These are phyloP conservation scores for Curvularia sp. DNA, from an alignment of 2,329 filamentous ascomycete genomes.

Conservation along the genomic window DNA sequence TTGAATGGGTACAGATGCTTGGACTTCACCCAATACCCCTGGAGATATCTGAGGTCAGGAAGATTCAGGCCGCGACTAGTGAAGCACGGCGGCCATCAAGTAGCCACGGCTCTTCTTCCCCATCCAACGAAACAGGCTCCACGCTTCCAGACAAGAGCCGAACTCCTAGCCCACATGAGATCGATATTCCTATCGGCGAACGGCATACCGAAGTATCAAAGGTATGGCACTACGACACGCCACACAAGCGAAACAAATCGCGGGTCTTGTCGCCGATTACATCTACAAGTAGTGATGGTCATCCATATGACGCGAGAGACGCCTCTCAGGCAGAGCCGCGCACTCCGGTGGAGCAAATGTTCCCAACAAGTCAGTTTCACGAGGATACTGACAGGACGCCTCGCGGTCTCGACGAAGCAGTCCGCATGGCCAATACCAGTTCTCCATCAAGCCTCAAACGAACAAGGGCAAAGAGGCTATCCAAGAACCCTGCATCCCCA, in stretches of 20 bases:
- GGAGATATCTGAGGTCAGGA: slow-evolving; percentile 55
- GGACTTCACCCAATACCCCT: slow-evolving; percentile 69
- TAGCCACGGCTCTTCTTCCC: slow-evolving; percentile 62
- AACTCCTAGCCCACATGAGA: slow-evolving; percentile 59
- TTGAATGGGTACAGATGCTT: slow-evolving; percentile 90
- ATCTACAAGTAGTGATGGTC: slow-evolving; percentile 49
- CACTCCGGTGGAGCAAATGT: slow-evolving; percentile 27
- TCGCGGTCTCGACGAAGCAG: slow-evolving; percentile 48
- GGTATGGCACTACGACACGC: slow-evolving; percentile 52
- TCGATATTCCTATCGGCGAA: slow-evolving; percentile 69
- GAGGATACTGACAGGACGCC: slow-evolving; percentile 43
- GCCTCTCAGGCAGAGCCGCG: slow-evolving; percentile 22
- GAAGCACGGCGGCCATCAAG: slow-evolving; percentile 51
- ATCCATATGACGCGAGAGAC: slow-evolving; percentile 20
- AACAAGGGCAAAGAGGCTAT: slow-evolving; percentile 50
- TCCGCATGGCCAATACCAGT: slow-evolving; percentile 38
- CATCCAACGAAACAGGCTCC: slow-evolving; percentile 47
- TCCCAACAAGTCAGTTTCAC: slow-evolving; percentile 19
- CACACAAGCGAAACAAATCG: slow-evolving; percentile 38
- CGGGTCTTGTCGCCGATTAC: slow-evolving; percentile 45
- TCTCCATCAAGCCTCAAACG: slow-evolving; percentile 47
- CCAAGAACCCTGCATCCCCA: slow-evolving; percentile 39
- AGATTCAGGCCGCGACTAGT: slow-evolving; percentile 61
- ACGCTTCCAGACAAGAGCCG: slow-evolving; percentile 49
- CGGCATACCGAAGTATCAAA: slow-evolving; percentile 57